These are phyloP conservation scores for Fusarium burgessii DNA, from an alignment of 2,329 filamentous ascomycete species.

Conservation along the genomic window DNA sequence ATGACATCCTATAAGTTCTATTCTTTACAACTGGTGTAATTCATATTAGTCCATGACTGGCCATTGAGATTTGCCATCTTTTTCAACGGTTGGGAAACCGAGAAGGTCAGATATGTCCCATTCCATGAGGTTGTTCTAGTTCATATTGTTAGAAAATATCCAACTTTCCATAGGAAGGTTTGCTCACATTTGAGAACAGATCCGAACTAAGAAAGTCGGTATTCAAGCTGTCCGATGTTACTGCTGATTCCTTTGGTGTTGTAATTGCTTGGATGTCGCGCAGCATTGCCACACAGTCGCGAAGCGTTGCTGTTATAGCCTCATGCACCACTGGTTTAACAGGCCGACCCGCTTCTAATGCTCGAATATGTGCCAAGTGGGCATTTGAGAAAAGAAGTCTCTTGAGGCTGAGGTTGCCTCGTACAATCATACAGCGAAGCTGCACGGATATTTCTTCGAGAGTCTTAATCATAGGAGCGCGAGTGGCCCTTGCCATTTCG, in stretches of 20 bases:
- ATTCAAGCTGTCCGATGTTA: constrained; percentile 25
- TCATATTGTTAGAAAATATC: constrained; percentile 9
- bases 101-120: constrained; percentile 46
- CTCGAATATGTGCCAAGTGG: constrained; percentile 42
- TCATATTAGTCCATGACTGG: constrained; percentile 17
- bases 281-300: constrained; percentile 35
- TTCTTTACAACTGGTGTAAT: background rate
- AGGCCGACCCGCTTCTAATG: constrained; percentile 37
- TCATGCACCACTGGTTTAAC: constrained; percentile 43
- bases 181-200: constrained; percentile 37
- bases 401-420: constrained; percentile 43
- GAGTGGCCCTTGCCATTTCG: constrained; percentile 39
- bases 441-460: constrained; percentile 38
- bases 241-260: constrained; percentile 37
- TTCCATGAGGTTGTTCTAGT: constrained; percentile 40
- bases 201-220: constrained; percentile 34
- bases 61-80: constrained; percentile 24
- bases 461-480: constrained; percentile 36
- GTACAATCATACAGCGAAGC: constrained; percentile 32
- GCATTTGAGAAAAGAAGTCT: constrained; percentile 42
- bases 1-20: background rate
- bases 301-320: constrained; percentile 32
- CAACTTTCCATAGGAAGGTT: background rate
- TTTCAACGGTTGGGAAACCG: constrained; percentile 30
- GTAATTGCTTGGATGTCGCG: constrained; percentile 22